Percentiles rank a stretch among this genome's conserved stretches.
Conservation (phyloP, 2,329 filamentous ascomycete species). For the Beauveria rudraprayagi region DNA sequence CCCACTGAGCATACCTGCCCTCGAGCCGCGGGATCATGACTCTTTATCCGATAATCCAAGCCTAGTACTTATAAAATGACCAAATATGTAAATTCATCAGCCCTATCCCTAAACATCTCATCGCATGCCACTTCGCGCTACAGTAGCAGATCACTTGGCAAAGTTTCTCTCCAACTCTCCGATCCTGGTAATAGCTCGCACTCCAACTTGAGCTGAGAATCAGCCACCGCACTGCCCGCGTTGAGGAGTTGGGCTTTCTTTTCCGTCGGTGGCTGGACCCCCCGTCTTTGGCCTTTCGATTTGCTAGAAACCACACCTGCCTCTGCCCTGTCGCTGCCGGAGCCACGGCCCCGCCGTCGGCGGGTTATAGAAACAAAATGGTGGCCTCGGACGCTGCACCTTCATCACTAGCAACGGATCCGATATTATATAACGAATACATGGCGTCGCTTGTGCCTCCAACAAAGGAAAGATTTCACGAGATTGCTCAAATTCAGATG, state of each 20-base stretch:
- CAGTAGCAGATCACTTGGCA: neutral
- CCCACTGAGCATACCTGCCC: neutral
- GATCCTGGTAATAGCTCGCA: neutral
- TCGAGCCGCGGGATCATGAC: neutral
- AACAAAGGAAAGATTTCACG: conserved; percentile 36
- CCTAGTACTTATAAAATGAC: neutral
- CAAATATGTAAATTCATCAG: neutral
- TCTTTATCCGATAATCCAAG: neutral
- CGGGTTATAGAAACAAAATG: conserved; percentile 3
- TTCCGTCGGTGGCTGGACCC: neutral
- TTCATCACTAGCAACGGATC: conserved; percentile 10
- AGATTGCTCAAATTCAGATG: conserved; percentile 42
- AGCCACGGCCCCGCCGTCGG: conserved; percentile 4
- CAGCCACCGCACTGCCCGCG: conserved; percentile 1
- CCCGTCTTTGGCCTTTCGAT: neutral
- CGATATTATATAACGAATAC: conserved; percentile 29
- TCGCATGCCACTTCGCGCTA: neutral
- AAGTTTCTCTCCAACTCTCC: neutral
- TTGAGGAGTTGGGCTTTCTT: neutral
- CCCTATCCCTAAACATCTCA: neutral
- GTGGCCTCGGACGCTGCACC: conserved; percentile 10
- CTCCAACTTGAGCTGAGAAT: neutral
- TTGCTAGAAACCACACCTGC: neutral
- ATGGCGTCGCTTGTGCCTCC: conserved; percentile 43
- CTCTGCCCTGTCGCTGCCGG: neutral